Evolutionary conservation across 2,329 filamentous ascomycete species (phyloP).

Genomic region (Orbilia blumenaviensis): DNA sequence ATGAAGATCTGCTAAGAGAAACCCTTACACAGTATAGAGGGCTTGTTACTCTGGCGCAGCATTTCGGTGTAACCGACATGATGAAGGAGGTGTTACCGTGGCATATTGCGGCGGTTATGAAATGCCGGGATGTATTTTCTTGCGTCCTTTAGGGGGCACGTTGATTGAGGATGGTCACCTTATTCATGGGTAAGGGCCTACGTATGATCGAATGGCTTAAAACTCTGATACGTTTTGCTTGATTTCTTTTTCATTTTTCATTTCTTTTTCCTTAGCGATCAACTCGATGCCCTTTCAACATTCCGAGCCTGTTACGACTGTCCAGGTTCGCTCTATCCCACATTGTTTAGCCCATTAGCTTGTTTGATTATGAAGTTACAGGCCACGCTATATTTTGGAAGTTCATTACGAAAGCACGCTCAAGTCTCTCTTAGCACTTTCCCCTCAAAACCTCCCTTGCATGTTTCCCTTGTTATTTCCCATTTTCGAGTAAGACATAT

Average conservation of each 20-base stretch:
- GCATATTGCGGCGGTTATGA: constrained; percentile 78
- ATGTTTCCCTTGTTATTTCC: constrained; percentile 2
- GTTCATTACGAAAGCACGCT: background rate
- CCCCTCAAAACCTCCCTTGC: background rate
- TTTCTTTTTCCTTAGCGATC: background rate
- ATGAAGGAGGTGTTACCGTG: constrained; percentile 74
- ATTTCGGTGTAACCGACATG: constrained; percentile 70
- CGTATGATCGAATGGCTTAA: background rate
- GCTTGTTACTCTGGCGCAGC: constrained; percentile 73
- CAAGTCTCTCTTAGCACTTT: background rate
- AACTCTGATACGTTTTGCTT: background rate
- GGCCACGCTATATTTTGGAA: background rate
- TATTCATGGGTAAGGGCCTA: background rate
- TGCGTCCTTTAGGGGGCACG: constrained; percentile 26
- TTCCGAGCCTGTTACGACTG: constrained; percentile 9
- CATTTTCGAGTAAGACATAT: constrained; percentile 9
- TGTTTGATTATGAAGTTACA: background rate
- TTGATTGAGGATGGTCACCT: background rate
- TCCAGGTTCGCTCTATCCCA: background rate
- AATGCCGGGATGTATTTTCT: constrained; percentile 68
- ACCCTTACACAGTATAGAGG: constrained; percentile 75
- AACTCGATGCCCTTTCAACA: background rate
- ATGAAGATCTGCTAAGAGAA: constrained; percentile 75
- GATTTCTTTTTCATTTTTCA: background rate
- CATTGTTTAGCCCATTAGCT: background rate